Evolutionary conservation across 2,329 filamentous ascomycete genomes (phyloP).

Genomic region (Ophiostoma novo-ulmi): DNA sequence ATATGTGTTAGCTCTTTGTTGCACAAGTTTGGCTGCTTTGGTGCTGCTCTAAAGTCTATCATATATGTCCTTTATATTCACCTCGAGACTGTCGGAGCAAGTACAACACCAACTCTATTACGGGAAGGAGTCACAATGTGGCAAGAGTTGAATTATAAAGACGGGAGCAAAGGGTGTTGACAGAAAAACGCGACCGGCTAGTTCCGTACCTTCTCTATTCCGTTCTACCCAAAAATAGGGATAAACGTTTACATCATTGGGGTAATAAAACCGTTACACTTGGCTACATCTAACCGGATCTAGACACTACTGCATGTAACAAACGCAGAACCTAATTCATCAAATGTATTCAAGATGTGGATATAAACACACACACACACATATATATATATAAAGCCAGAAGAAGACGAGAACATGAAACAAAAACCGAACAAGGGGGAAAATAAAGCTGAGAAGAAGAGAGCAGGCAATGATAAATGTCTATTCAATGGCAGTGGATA

Average conservation of each 20-base stretch:
- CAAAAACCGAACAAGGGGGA: neutral
- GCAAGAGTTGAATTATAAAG: neutral
- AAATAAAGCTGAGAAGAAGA: neutral
- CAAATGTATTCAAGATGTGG: too few species aligned
- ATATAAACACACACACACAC: too few species aligned
- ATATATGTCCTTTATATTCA: slow-evolving; percentile 30
- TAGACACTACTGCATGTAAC: neutral
- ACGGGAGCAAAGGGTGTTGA: neutral
- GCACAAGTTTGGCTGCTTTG: neutral
- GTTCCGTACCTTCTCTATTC: neutral
- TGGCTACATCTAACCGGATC: neutral
- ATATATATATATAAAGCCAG: too few species aligned
- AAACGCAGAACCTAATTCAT: neutral
- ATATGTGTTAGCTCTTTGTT: neutral
- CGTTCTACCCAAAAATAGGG: neutral
- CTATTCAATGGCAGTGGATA: neutral
- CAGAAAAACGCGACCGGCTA: neutral
- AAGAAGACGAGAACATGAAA: neutral
- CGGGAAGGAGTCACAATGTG: neutral
- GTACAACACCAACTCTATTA: neutral
- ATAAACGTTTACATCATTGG: neutral
- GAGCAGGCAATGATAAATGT: neutral
- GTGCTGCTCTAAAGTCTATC: neutral
- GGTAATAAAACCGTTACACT: neutral
- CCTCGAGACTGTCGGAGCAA: neutral